A percentile compares a stretch with the other conserved stretches of the same genome.
Conservation (phyloP, 345 rosid species). For the Gossypium sturtianum region DNA sequence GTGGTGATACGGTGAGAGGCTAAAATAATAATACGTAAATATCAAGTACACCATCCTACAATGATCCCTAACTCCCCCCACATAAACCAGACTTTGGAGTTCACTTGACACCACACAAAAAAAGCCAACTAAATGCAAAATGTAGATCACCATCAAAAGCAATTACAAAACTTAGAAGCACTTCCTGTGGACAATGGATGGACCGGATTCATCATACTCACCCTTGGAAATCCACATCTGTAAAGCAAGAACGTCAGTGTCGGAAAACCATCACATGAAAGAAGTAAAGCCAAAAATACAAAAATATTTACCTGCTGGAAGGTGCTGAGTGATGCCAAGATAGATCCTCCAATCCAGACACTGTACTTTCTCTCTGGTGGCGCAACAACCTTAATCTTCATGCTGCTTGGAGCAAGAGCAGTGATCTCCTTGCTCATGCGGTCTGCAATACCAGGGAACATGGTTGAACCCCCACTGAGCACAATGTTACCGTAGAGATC, state of each 20-base stretch:
- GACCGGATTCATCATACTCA: constrained; percentile 60
- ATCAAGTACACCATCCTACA: constrained; percentile 21
- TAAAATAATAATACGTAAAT: constrained; percentile 19
- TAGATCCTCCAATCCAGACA: constrained; percentile 78
- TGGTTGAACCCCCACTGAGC: constrained; percentile 66
- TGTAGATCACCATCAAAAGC: constrained; percentile 36
- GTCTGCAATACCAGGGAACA: constrained; percentile 69
- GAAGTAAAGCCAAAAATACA: neutral
- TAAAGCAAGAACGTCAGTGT: neutral
- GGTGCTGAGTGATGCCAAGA: constrained; percentile 71
- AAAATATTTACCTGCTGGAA: constrained; percentile 53
- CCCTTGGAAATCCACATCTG: constrained; percentile 67
- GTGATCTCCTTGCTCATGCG: constrained; percentile 76
- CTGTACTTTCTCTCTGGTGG: constrained; percentile 30
- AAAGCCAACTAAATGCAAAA: constrained; percentile 37
- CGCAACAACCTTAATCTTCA: constrained; percentile 23
- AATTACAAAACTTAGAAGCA: constrained; percentile 37
- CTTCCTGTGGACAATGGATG: constrained; percentile 57
- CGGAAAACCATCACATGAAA: neutral
- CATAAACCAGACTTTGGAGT: constrained; percentile 27
- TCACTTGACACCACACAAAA: constrained; percentile 35
- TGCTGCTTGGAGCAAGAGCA: constrained; percentile 33
- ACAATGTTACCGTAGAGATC: constrained; percentile 28
- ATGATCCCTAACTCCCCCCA: constrained; percentile 20
- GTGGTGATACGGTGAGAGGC: constrained; percentile 6